Conservation (phyloP, 2,329 filamentous ascomycete species). For the Nothophaeocryptopus gaeumannii region DNA sequence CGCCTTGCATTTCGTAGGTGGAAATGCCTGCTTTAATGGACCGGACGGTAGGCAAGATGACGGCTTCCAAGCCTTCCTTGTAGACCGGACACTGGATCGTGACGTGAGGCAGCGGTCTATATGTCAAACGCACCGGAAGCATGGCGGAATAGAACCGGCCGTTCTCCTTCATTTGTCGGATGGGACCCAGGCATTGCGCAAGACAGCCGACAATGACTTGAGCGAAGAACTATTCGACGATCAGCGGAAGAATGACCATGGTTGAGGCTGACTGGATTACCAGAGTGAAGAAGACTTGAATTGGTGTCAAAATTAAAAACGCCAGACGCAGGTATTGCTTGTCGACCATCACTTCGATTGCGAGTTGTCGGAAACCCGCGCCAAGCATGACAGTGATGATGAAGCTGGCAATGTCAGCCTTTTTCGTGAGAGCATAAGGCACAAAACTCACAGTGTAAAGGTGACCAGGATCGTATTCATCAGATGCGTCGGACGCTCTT, state of each 20-base stretch:
- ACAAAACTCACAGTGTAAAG: conserved; percentile 52
- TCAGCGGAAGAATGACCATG: too few species aligned
- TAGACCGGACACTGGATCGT: conserved; percentile 82
- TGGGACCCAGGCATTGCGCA: conserved; percentile 72
- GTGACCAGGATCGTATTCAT: conserved; percentile 68
- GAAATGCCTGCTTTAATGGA: conserved; percentile 76
- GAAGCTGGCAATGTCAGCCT: conserved; percentile 28
- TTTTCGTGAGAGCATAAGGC: background rate
- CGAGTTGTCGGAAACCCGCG: conserved; percentile 66
- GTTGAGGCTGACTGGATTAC: conserved; percentile 27
- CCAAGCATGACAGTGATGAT: conserved; percentile 66
- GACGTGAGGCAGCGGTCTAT: conserved; percentile 61
- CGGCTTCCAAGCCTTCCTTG: conserved; percentile 73
- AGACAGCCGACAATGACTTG: conserved; percentile 75
- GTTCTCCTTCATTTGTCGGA: conserved; percentile 67
- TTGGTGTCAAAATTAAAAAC: conserved; percentile 63
- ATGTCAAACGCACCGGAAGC: conserved; percentile 62
- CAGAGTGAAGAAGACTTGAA: conserved; percentile 77
- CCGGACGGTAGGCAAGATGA: conserved; percentile 74
- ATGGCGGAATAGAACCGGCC: conserved; percentile 78
- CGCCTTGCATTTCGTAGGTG: conserved; percentile 72
- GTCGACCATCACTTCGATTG: conserved; percentile 66
- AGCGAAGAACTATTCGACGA: conserved; percentile 60
- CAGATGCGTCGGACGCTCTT: conserved; percentile 65
- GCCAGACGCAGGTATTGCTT: conserved; percentile 60